A percentile compares a stretch with the other conserved stretches of the same genome.
These are phyloP conservation scores for Papiliotrema nemorosa DNA, from an alignment of 1,284 basidiomycete species.

Conservation along the genomic window DNA sequence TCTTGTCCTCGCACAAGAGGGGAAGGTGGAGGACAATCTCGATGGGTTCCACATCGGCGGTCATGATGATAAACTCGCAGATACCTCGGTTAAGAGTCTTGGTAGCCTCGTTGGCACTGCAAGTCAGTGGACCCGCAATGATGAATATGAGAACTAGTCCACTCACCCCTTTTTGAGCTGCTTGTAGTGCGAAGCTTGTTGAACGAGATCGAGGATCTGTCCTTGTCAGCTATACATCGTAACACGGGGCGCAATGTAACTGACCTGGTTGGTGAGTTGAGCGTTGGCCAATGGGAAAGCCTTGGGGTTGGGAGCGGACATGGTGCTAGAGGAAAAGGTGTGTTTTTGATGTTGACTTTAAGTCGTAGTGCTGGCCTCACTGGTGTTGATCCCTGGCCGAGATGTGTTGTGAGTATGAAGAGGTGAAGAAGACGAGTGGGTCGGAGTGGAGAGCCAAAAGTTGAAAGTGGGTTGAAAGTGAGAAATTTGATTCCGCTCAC, in stretches of 20 bases:
- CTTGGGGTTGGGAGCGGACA: slow-evolving; percentile 59
- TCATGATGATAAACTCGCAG: slow-evolving; percentile 96
- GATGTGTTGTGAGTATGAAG: not conserved
- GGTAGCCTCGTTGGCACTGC: slow-evolving; percentile 57
- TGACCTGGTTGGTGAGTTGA: slow-evolving; percentile 85
- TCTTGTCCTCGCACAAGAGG: slow-evolving; percentile 99
- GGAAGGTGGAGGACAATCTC: slow-evolving; percentile 98
- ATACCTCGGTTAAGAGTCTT: slow-evolving; percentile 99
- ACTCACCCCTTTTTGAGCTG: slow-evolving; percentile 88
- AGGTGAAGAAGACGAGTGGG: not conserved
- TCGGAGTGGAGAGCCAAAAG: not conserved
- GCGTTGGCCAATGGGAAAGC: slow-evolving; percentile 92
- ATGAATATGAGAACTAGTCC: slow-evolving; percentile 1
- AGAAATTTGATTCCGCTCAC: not conserved
- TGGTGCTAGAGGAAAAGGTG: slow-evolving; percentile 12
- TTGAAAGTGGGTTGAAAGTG: not conserved
- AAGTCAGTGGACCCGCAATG: not conserved
- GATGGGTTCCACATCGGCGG: slow-evolving; percentile 95
- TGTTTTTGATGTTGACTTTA: not conserved
- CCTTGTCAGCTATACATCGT: slow-evolving; percentile 9
- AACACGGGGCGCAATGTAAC: not conserved
- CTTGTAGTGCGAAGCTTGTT: slow-evolving; percentile 88
- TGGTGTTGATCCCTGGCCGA: not conserved
- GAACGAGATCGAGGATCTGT: slow-evolving; percentile 83
- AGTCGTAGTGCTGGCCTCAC: not conserved